Evolutionary conservation across 371 early-diverging fungal genomes (phyloP).

Genomic region (Haplosporangium sp.): DNA sequence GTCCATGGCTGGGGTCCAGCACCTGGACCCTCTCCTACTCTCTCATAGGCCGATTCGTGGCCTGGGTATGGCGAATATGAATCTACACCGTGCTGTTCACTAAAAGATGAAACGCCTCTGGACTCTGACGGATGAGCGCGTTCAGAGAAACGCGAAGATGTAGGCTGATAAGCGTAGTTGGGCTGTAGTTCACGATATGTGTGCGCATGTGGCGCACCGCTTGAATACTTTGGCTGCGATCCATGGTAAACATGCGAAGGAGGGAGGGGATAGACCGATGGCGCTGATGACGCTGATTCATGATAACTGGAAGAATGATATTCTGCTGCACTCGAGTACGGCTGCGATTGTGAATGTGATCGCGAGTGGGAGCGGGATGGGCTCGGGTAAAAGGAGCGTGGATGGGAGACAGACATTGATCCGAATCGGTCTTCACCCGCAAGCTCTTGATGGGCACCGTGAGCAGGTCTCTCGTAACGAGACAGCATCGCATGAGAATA

Average conservation of each 20-base stretch:
- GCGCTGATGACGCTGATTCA: constrained; percentile 2
- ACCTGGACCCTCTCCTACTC: background rate
- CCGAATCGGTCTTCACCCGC: constrained; percentile 29
- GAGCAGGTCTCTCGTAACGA: constrained; percentile 9
- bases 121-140: too few relatives aligned
- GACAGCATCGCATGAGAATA: constrained; percentile 3
- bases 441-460: constrained; percentile 13
- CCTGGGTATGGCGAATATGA: background rate
- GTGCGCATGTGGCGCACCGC: constrained; percentile 4
- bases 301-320: constrained; percentile 13
- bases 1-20: constrained; percentile 15
- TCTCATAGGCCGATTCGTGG: constrained; percentile 8
- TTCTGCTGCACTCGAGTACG: constrained; percentile 16
- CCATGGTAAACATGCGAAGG: constrained; percentile 10
- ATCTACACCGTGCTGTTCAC: constrained; percentile 3
- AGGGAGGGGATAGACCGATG: constrained; percentile 15
- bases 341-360: constrained; percentile 36
- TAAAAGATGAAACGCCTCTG: background rate
- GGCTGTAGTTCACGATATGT: constrained; percentile 12
- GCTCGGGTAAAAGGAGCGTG: constrained; percentile 43
- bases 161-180: background rate
- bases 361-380: constrained; percentile 40
- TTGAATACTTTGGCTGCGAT: constrained; percentile 15
- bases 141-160: too few relatives aligned
- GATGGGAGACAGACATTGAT: constrained; percentile 17